These are phyloP conservation scores for Stevia rebaudiana DNA, from an alignment of 140 eudicot species.

Conservation along the genomic window DNA sequence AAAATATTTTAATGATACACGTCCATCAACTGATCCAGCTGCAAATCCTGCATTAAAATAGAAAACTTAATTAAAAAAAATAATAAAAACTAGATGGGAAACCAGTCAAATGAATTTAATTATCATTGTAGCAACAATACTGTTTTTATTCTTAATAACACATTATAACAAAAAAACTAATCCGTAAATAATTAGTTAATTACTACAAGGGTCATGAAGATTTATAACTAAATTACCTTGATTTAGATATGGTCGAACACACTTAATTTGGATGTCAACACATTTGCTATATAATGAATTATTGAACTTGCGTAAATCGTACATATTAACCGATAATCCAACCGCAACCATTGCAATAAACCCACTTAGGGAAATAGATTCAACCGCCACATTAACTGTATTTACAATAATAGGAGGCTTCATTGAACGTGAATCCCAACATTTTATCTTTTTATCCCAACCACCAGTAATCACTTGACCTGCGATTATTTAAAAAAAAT, in stretches of 20 bases:
- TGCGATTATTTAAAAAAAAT: no score
- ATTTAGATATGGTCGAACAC: conserved; percentile 70
- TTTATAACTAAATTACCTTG: conserved; percentile 24
- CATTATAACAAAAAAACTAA: not conserved
- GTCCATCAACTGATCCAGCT: conserved; percentile 91
- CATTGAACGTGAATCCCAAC: conserved; percentile 72
- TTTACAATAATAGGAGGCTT: conserved; percentile 31
- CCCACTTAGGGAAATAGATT: conserved; percentile 63
- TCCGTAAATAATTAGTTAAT: no score
- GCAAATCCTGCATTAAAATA: conserved; percentile 58
- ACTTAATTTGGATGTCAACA: conserved; percentile 47
- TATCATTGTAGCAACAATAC: not conserved
- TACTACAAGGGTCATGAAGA: not conserved
- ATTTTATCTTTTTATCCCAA: conserved; percentile 62
- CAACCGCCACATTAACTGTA: conserved; percentile 38
- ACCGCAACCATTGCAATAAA: conserved; percentile 55
- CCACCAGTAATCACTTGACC: conserved; percentile 71
- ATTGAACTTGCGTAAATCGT: conserved; percentile 65
- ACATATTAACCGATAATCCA: conserved; percentile 51
- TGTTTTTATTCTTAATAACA: not conserved
- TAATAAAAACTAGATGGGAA: not conserved
- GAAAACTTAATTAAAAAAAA: not conserved
- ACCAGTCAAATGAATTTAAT: not conserved
- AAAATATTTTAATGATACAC: conserved; percentile 56
- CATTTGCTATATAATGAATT: conserved; percentile 36